Evolutionary conservation across 192 early-diverging fungal species (phyloP).

Genomic region (Coemansia sp.): DNA sequence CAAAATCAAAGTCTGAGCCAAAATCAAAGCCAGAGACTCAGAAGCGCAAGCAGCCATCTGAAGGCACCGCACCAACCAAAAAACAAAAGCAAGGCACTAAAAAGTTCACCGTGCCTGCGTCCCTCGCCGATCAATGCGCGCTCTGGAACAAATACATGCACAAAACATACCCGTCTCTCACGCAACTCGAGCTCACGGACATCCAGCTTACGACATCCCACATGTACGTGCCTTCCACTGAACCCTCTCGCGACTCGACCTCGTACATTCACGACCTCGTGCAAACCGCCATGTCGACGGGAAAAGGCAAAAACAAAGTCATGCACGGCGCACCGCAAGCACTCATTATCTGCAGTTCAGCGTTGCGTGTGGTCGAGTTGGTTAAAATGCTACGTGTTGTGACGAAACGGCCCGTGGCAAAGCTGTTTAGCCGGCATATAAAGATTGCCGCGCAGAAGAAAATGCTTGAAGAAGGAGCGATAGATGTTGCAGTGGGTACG

Average conservation of each 20-base stretch:
- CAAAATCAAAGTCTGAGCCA: background rate
- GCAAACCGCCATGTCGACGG: slow-evolving; percentile 21
- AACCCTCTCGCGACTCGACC: background rate
- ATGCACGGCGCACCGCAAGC: slow-evolving; percentile 42
- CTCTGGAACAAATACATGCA: slow-evolving; percentile 49
- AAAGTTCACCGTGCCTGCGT: slow-evolving; percentile 17
- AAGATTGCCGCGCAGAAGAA: slow-evolving; percentile 39
- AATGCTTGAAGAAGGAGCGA: slow-evolving; percentile 10
- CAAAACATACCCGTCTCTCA: slow-evolving; percentile 39
- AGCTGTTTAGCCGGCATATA: slow-evolving; percentile 51
- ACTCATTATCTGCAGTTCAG: slow-evolving; percentile 47
- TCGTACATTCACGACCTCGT: slow-evolving; percentile 28
- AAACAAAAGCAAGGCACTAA: slow-evolving; percentile 12
- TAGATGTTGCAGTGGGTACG: slow-evolving; percentile 48
- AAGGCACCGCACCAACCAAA: background rate
- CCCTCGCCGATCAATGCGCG: slow-evolving; percentile 20
- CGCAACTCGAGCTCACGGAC: slow-evolving; percentile 32
- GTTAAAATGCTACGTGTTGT: slow-evolving; percentile 31
- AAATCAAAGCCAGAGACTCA: slow-evolving; percentile 10
- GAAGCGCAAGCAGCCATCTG: background rate
- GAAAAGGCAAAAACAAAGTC: slow-evolving; percentile 40
- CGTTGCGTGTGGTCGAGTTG: slow-evolving; percentile 43
- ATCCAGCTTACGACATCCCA: slow-evolving; percentile 23
- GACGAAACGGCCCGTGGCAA: slow-evolving; percentile 26
- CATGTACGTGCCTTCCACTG: slow-evolving; percentile 14